Conservation (phyloP, 371 early-diverging fungal species). For the Syncephalastrum sp. region DNA sequence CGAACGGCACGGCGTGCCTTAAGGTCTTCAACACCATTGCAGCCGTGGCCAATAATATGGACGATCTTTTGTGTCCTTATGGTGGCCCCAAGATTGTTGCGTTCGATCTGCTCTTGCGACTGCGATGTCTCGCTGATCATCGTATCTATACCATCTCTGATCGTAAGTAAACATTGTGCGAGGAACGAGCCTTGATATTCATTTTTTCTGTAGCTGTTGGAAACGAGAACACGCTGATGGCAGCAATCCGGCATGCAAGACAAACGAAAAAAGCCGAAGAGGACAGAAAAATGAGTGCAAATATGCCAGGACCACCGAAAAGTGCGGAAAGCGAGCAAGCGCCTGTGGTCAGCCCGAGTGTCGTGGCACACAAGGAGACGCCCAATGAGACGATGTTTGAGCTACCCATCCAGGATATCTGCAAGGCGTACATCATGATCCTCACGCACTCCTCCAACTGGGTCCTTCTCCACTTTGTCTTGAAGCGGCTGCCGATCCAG, state of each 20-base stretch:
- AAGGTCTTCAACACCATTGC: slow-evolving; percentile 52
- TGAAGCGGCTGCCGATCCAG: slow-evolving; percentile 66
- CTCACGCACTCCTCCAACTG: slow-evolving; percentile 65
- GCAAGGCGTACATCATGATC: slow-evolving; percentile 52
- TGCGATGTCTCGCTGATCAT: slow-evolving; percentile 61
- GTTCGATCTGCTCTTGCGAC: slow-evolving; percentile 52
- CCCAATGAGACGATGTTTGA: slow-evolving; percentile 17
- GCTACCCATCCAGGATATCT: slow-evolving; percentile 36
- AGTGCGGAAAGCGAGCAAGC: neutral
- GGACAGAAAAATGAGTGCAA: neutral
- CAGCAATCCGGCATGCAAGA: slow-evolving; percentile 5
- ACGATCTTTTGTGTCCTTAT: slow-evolving; percentile 39
- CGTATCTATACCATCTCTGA: slow-evolving; percentile 45
- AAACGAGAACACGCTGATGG: slow-evolving; percentile 6
- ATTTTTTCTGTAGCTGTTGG: slow-evolving; percentile 1
- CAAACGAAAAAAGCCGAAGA: neutral
- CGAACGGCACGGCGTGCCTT: slow-evolving; percentile 22
- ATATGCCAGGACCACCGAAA: neutral
- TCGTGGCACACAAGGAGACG: slow-evolving; percentile 27
- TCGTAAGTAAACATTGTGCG: slow-evolving; percentile 21
- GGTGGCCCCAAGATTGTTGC: slow-evolving; percentile 55
- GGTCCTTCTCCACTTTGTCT: slow-evolving; percentile 63
- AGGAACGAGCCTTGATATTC: no score
- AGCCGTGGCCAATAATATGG: slow-evolving; percentile 39
- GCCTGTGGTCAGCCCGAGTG: neutral